Conservation (phyloP, 805 yeast genomes). For the Kodamaea sagamina region DNA sequence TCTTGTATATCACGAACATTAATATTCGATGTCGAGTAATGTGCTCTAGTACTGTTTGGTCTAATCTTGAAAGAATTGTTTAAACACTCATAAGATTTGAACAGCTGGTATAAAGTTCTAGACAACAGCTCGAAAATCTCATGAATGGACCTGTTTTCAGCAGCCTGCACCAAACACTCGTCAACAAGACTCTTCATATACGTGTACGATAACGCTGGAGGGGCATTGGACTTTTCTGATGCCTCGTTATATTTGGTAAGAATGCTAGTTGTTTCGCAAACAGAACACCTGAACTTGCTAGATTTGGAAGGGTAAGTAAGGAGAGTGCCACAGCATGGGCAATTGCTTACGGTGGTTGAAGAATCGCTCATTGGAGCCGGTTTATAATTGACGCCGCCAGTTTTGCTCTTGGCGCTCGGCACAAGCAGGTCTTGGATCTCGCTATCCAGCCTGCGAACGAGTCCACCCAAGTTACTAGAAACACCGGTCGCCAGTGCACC, state of each 20-base stretch:
- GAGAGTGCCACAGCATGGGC: conserved; percentile 42
- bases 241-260: conserved; percentile 21
- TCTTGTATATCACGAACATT: conserved; percentile 49
- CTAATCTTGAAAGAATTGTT: conserved; percentile 56
- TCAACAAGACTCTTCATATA: conserved; percentile 36
- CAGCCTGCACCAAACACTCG: conserved; percentile 29
- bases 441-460: no score
- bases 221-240: neutral
- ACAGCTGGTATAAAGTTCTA: conserved; percentile 45
- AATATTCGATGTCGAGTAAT: conserved; percentile 50
- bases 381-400: no score
- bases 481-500: no score
- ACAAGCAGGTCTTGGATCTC: no score
- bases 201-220: conserved; percentile 29
- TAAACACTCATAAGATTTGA: conserved; percentile 48
- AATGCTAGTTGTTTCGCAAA: conserved; percentile 56
- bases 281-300: conserved; percentile 56
- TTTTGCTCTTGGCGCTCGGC: no score
- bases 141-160: conserved; percentile 26
- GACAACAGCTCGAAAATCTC: conserved; percentile 53
- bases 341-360: conserved; percentile 25
- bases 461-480: no score
- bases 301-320: conserved; percentile 31
- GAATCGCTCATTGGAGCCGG: neutral
- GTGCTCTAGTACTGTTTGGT: conserved; percentile 27